These are phyloP conservation scores for Polytrichum commune DNA, from an alignment of 225 moss, liverwort and hornwort species.

Conservation along the genomic window DNA sequence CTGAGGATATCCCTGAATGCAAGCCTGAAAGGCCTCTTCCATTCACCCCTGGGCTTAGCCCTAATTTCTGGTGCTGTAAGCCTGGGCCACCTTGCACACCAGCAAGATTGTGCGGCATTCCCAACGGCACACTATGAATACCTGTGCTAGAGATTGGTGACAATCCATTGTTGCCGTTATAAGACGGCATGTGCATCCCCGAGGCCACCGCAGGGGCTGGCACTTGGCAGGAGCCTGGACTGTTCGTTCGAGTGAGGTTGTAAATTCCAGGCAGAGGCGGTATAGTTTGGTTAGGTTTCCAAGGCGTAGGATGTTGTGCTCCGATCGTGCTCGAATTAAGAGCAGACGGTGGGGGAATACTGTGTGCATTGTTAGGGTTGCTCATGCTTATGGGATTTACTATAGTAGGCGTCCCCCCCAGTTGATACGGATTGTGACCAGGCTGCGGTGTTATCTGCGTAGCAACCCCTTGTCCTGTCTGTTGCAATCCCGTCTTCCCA, in stretches of 20 bases:
- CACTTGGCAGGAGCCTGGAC: slow-evolving; percentile 23
- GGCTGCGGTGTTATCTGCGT: slow-evolving; percentile 26
- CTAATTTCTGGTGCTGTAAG: slow-evolving; percentile 18
- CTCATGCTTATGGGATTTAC: slow-evolving; percentile 21
- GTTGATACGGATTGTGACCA: slow-evolving; percentile 31
- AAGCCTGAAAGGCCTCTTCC: slow-evolving; percentile 23
- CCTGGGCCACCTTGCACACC: slow-evolving; percentile 18
- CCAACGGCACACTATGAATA: slow-evolving; percentile 18
- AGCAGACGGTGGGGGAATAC: slow-evolving; percentile 10
- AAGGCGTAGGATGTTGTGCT: slow-evolving; percentile 28
- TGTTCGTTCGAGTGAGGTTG: slow-evolving; percentile 26
- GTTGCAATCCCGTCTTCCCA: slow-evolving; percentile 37
- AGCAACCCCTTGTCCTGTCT: slow-evolving; percentile 26
- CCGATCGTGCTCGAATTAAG: slow-evolving; percentile 21
- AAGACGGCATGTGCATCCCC: slow-evolving; percentile 31
- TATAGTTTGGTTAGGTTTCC: slow-evolving; percentile 34
- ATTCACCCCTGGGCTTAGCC: slow-evolving; percentile 14
- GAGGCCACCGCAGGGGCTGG: slow-evolving; percentile 13
- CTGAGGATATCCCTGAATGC: slow-evolving; percentile 14
- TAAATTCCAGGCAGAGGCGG: slow-evolving; percentile 38
- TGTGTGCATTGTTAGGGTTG: slow-evolving; percentile 17
- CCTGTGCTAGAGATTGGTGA: slow-evolving; percentile 14
- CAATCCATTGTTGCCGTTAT: slow-evolving; percentile 15
- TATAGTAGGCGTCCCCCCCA: slow-evolving; percentile 25
- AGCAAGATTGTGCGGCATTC: slow-evolving; percentile 14